Conservation (phyloP, 768 basidiomycete species). For the Kwoniella dendrophila region DNA sequence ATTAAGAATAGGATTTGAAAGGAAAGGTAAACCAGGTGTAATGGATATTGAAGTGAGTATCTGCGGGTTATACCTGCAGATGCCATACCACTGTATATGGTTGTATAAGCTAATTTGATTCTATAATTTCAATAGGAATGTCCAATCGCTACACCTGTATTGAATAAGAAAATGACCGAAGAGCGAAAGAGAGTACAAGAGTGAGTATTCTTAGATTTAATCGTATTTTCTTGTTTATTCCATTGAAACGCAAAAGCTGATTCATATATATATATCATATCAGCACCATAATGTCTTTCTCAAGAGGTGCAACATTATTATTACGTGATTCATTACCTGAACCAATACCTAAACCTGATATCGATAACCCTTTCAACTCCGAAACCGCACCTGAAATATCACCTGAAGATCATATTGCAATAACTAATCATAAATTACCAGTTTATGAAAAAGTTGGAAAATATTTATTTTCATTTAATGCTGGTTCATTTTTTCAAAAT, state of each 20-base stretch:
- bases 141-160: slow-evolving; percentile 78
- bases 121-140: slow-evolving; percentile 67
- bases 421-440: slow-evolving; percentile 76
- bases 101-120: neutral
- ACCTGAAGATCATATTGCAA: slow-evolving; percentile 66
- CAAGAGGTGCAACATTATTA: slow-evolving; percentile 83
- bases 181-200: slow-evolving; percentile 70
- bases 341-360: slow-evolving; percentile 30
- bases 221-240: too few relatives aligned
- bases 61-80: neutral
- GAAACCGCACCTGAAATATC: slow-evolving; percentile 1
- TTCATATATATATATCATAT: neutral
- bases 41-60: slow-evolving; percentile 83
- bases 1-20: slow-evolving; percentile 87
- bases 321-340: slow-evolving; percentile 75
- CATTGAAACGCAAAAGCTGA: too few relatives aligned
- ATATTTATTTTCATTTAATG: slow-evolving; percentile 64
- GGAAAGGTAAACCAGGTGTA: slow-evolving; percentile 69
- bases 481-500: slow-evolving; percentile 96
- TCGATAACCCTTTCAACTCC: slow-evolving; percentile 23
- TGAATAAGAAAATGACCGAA: slow-evolving; percentile 68
- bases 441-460: slow-evolving; percentile 83
- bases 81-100: too few relatives aligned
- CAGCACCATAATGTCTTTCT: slow-evolving; percentile 79
- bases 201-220: slow-evolving; percentile 23